Base-by-base conservation (phyloP, 2,329 filamentous ascomycete genomes). In the Colletotrichum cuscutae region DNA sequence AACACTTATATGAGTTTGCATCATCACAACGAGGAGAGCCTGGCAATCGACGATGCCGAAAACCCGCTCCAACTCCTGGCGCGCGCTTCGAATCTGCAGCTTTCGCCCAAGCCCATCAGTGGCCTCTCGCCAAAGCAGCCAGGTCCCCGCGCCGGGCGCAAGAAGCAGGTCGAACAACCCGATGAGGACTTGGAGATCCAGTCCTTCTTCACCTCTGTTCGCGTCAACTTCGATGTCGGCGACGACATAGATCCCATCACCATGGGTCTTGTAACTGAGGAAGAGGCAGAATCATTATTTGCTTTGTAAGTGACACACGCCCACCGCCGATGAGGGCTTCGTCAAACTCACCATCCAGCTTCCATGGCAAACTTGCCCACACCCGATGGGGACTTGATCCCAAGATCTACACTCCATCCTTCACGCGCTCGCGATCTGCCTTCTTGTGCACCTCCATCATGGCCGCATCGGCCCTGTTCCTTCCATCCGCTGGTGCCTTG, bases 311-410 rank as follows among this genome's bases (percentile, higher is more conserved):
- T 82, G 3, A 63, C 56, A 52, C 22, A 37, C 64, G n/a, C 1
- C 26, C 19, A 2, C 15, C 28, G 59, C 19, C n/a, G 60, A 30
- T 15, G 35, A 61, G 49, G 68, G 74, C 46, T 73, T 59, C 30
- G 30, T 32, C 7, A 9, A 65, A 53, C 42, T 61, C 59, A 58
- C 19, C 28, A 37, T 42, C 15, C 30, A 93, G 91, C 77, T 94
- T 94, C 76, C 90, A 93, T 77, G 86, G 90, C 28, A 91, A 92
- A 62, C 86, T 94, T 5, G 90, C 92, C 1, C 92, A 94, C 79
- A 94, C 92, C 0, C 84, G 92, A 79, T 94, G 92, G 92, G 92
- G 92, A 0, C 88, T 94, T 9, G 92, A 94, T 76, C 91, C 91
- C 1, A 79, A 88, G 15, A 83, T 94, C 5, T 92, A 94, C 76